These are phyloP conservation scores for Chytridium lagenaria DNA, from an alignment of 371 early-diverging fungal genomes.

Conservation along the genomic window DNA sequence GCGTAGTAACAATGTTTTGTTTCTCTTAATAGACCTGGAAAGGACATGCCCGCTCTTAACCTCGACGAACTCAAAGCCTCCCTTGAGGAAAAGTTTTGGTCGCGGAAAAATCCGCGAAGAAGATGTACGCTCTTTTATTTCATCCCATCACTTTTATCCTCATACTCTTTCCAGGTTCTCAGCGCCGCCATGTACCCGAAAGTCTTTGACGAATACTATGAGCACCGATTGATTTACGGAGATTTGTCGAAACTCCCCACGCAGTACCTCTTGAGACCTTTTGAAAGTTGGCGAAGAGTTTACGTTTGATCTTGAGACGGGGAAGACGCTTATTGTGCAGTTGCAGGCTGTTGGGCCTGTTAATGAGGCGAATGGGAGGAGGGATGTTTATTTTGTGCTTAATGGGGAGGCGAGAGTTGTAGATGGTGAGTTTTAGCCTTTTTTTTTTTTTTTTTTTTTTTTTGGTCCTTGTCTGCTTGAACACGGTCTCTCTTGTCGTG, in stretches of 20 bases:
- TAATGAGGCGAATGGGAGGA: slow-evolving; percentile 71
- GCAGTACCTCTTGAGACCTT: slow-evolving; percentile 85
- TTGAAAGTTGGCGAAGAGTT: slow-evolving; percentile 86
- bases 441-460: slow-evolving; percentile 10
- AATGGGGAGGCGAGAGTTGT: slow-evolving; percentile 94
- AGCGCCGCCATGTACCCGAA: slow-evolving; percentile 90
- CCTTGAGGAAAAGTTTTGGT: slow-evolving; percentile 77
- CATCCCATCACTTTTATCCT: background rate
- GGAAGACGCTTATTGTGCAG: slow-evolving; percentile 89
- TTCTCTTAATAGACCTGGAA: slow-evolving; percentile 72
- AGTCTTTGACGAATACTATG: slow-evolving; percentile 84
- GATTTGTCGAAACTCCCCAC: slow-evolving; percentile 89
- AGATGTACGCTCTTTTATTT: slow-evolving; percentile 62
- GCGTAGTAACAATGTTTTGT: background rate
- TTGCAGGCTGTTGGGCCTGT: slow-evolving; percentile 87
- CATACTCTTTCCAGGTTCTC: slow-evolving; percentile 41
- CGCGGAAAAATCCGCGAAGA: slow-evolving; percentile 79
- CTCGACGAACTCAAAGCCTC: slow-evolving; percentile 71
- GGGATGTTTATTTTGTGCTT: slow-evolving; percentile 94
- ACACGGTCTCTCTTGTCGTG: background rate
- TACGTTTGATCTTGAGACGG: slow-evolving; percentile 82
- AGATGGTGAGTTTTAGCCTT: slow-evolving; percentile 28
- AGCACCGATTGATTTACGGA: slow-evolving; percentile 72
- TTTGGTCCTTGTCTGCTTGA: no score
- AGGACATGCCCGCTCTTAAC: slow-evolving; percentile 78